Conservation (phyloP, 2,329 filamentous ascomycete genomes). For the Ceratocystis diversiconidia region DNA sequence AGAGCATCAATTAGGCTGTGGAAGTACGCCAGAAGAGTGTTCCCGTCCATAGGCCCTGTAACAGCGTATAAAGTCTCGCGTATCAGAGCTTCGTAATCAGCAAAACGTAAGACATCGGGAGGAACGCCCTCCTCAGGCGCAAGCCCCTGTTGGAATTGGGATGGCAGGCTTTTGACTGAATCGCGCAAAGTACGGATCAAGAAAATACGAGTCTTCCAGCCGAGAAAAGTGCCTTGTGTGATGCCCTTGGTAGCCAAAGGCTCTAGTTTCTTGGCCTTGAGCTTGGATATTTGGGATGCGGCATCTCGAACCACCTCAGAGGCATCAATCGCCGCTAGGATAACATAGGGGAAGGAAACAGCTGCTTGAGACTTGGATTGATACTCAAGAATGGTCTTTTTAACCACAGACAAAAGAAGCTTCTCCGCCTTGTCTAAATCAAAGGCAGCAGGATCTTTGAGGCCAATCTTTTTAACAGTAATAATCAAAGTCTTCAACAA, state of each 20-base stretch:
- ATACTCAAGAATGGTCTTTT: slow-evolving; percentile 15
- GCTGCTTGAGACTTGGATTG: slow-evolving; percentile 9
- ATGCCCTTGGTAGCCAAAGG: slow-evolving; percentile 26
- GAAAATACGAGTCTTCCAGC: slow-evolving; percentile 35
- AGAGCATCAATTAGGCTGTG: slow-evolving; percentile 27
- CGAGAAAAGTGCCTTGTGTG: slow-evolving; percentile 26
- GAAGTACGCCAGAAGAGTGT: slow-evolving; percentile 28
- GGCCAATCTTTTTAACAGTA: slow-evolving; percentile 23
- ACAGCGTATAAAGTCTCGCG: slow-evolving; percentile 25
- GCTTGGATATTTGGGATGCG: slow-evolving; percentile 13
- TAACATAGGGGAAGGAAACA: slow-evolving; percentile 12
- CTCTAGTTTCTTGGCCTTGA: slow-evolving; percentile 26
- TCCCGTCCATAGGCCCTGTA: slow-evolving; percentile 24
- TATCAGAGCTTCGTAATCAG: slow-evolving; percentile 24
- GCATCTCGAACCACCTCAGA: slow-evolving; percentile 10
- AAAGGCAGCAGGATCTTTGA: slow-evolving; percentile 18
- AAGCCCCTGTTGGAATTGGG: not conserved
- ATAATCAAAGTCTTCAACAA: slow-evolving; percentile 27
- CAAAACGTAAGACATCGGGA: slow-evolving; percentile 8
- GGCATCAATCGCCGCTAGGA: slow-evolving; percentile 18
- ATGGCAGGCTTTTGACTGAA: slow-evolving; percentile 5
- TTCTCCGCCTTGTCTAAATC: slow-evolving; percentile 21
- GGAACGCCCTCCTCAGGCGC: not conserved
- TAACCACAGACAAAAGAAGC: slow-evolving; percentile 14
- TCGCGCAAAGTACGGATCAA: slow-evolving; percentile 23